Evolutionary conservation across 2,329 filamentous ascomycete genomes (phyloP).

Genomic region (Epichloe scottii): DNA sequence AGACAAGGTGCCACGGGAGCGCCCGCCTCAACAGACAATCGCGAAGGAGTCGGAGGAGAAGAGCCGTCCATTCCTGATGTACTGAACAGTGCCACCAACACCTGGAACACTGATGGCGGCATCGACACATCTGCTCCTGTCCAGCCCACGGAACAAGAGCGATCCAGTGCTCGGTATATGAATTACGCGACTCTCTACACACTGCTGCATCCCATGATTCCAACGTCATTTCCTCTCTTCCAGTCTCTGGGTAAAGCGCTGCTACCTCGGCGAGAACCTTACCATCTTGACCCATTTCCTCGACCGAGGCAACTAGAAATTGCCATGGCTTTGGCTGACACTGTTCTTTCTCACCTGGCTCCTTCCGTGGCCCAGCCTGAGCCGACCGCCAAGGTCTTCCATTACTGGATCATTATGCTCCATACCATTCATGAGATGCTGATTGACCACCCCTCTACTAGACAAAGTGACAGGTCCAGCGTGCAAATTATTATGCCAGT

Average conservation of each 20-base stretch:
- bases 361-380: constrained; percentile 28
- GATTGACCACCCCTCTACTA: constrained; percentile 48
- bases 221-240: constrained; percentile 72
- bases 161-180: constrained; percentile 35
- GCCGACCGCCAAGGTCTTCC: constrained; percentile 51
- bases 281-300: constrained; percentile 44
- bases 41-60: constrained; percentile 9
- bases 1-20: constrained; percentile 17
- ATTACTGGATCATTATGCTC: constrained; percentile 73
- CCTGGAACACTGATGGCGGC: constrained; percentile 14
- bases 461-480: constrained; percentile 34
- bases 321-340: constrained; percentile 56
- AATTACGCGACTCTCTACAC: constrained; percentile 71
- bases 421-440: constrained; percentile 68
- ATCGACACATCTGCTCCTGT: constrained; percentile 12
- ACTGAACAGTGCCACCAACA: constrained; percentile 13
- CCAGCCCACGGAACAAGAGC: constrained; percentile 30
- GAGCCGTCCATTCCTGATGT: constrained; percentile 21
- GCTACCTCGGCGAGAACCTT: constrained; percentile 53
- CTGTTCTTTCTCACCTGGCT: constrained; percentile 55
- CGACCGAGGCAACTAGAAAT: constrained; percentile 42
- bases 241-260: constrained; percentile 75
- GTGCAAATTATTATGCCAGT: constrained; percentile 58
- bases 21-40: constrained; percentile 10
- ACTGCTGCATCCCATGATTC: constrained; percentile 66